These are phyloP conservation scores for Candida taoyuanica DNA, from an alignment of 805 yeast genomes.

Conservation along the genomic window DNA sequence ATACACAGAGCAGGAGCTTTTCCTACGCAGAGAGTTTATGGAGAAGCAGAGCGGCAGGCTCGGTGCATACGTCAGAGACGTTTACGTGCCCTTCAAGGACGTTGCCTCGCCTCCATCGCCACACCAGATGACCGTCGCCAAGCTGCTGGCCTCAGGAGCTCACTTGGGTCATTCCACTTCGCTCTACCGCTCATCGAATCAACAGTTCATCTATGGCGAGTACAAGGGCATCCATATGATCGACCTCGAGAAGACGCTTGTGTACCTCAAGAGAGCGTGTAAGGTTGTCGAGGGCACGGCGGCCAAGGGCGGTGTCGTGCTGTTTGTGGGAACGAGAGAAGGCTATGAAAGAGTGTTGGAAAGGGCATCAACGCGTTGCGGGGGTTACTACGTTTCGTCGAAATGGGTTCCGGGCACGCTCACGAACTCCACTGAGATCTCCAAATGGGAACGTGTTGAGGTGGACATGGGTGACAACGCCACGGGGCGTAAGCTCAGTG, in stretches of 20 bases:
- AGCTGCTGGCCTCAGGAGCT: slow-evolving; percentile 85
- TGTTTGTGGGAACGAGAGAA: slow-evolving; percentile 79
- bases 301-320: slow-evolving; percentile 75
- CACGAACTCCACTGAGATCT: slow-evolving; percentile 73
- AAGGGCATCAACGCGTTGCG: slow-evolving; percentile 70
- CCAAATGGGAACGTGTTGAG: slow-evolving; percentile 63
- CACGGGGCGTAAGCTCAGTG: slow-evolving; percentile 53
- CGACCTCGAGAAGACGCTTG: slow-evolving; percentile 79
- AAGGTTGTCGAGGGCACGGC: slow-evolving; percentile 80
- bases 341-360: slow-evolving; percentile 73
- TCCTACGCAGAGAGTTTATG: slow-evolving; percentile 66
- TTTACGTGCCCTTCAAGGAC: slow-evolving; percentile 68
- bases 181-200: slow-evolving; percentile 73
- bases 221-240: slow-evolving; percentile 90
- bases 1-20: slow-evolving; percentile 74
- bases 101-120: slow-evolving; percentile 53
- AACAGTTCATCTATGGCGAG: slow-evolving; percentile 82
- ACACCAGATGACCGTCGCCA: slow-evolving; percentile 58
- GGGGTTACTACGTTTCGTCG: slow-evolving; percentile 75
- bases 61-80: slow-evolving; percentile 59
- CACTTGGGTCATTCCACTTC: slow-evolving; percentile 90
- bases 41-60: slow-evolving; percentile 46
- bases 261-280: slow-evolving; percentile 75
- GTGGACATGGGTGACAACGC: slow-evolving; percentile 69
- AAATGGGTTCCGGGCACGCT: slow-evolving; percentile 96